phyloP scores from a whole-genome alignment of 164 flowering plant genomes.

The Berberis thunbergii region DNA sequence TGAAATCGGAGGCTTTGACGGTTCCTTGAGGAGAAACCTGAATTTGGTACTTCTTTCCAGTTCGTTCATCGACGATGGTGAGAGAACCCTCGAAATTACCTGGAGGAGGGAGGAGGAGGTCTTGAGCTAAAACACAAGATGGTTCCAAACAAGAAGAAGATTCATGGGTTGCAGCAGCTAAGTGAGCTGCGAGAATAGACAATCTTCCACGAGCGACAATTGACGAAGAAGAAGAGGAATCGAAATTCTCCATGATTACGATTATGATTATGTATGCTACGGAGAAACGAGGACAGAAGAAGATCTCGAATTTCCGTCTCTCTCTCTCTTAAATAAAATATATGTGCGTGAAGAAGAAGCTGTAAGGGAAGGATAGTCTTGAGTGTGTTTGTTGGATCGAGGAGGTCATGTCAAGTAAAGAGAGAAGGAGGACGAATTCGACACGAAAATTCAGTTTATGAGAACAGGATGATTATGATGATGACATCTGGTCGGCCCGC shows the following conservation, averaged over 20 bases:
- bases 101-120: slow-evolving; percentile 40
- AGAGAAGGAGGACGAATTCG: no score
- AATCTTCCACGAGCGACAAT: slow-evolving; percentile 37
- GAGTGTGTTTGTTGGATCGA: no score
- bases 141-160: slow-evolving; percentile 26
- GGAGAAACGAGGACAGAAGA: neutral
- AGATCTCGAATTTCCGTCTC: neutral
- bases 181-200: slow-evolving; percentile 60
- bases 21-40: slow-evolving; percentile 77
- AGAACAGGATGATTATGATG: no score
- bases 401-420: no score
- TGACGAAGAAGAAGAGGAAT: neutral
- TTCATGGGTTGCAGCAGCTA: slow-evolving; percentile 16
- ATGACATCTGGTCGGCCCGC: no score
- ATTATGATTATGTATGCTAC: neutral
- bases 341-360: no score
- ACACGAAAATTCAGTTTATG: no score
- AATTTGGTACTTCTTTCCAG: slow-evolving; percentile 67
- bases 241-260: neutral
- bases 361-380: no score
- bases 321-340: no score
- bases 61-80: slow-evolving; percentile 66
- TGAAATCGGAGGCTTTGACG: slow-evolving; percentile 73
- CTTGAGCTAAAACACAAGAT: slow-evolving; percentile 39
- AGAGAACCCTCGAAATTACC: slow-evolving; percentile 50